Base-by-base conservation (phyloP, 192 early-diverging fungal species). In the Mortierella hygrophila region DNA sequence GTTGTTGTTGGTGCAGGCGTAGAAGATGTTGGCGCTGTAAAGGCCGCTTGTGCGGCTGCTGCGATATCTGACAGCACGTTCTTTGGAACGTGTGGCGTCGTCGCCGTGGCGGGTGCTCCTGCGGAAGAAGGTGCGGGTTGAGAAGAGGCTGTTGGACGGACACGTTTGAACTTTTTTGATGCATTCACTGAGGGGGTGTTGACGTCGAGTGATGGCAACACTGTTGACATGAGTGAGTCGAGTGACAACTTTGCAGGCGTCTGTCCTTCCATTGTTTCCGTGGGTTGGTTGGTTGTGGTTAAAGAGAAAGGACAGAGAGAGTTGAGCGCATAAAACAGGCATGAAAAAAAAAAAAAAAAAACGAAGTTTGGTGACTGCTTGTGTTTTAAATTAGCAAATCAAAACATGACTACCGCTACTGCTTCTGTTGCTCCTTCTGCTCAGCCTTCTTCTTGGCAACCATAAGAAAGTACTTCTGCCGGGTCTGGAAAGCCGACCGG, bases 171-270 rank as follows among this genome's bases (percentile, higher is more conserved):
- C 57, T 85, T 85, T 76, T 75, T 85, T 2, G 82, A 18, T 9
- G 40, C 74, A 52, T 79, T 72, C 21, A 20, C 55, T 10, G 57
- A 9, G 21, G 69, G 42, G 16, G 46, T 32, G 68, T 72, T 26
- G 3, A 52, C 49, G 44, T 78, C 76, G 40, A 75, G 76, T 3
- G 82, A 72, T 42, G 81, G 81, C 54, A 82, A 44, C 16, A 76
- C 81, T 42, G 47, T 60, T 16, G 81, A 76, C 68, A 85, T 76
- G 73, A 85, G 78, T 29, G 82, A 71, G 52, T 85, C 82, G 9
- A 85, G 49, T 7, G 82, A 79, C 46, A 85, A 60, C 42, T 85
- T 85, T 47, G 75, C 60, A 11, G 60, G 60, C 26, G 60, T 65
- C 26, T 65, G 60, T 65, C 60, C 60, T 26, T 65, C 60, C 60